Conservation (phyloP, 2,329 filamentous ascomycete species). For the Pseudogymnoascus destructans region DNA sequence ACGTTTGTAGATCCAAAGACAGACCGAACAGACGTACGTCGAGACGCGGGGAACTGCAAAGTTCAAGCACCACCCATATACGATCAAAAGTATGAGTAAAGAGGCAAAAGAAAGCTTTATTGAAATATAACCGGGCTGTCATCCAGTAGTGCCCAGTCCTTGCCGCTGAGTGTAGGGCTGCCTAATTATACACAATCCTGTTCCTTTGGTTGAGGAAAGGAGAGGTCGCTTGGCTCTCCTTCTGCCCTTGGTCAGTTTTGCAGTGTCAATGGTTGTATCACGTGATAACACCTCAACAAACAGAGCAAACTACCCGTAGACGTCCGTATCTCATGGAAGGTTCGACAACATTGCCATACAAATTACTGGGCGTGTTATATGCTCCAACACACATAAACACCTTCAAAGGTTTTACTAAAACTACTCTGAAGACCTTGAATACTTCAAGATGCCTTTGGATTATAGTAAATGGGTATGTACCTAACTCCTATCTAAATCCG, state of each 20-base stretch:
- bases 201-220: neutral
- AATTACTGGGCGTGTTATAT: neutral
- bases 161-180: neutral
- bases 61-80: neutral
- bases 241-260: neutral
- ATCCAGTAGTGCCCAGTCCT: neutral
- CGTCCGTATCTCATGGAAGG: neutral
- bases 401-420: neutral
- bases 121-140: neutral
- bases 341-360: neutral
- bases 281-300: neutral
- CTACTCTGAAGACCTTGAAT: neutral
- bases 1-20: neutral
- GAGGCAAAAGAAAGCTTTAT: neutral
- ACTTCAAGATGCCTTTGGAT: conserved; percentile 42
- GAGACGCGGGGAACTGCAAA: neutral
- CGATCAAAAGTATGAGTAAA: neutral
- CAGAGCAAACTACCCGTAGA: neutral
- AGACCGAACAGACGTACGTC: neutral
- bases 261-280: neutral
- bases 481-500: conserved; percentile 12
- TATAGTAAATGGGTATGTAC: conserved; percentile 42
- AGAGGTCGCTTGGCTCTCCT: neutral
- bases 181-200: neutral
- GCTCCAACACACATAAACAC: neutral